Conservation (phyloP, 257 asterid genomes). For the Buddleja alternifolia region DNA sequence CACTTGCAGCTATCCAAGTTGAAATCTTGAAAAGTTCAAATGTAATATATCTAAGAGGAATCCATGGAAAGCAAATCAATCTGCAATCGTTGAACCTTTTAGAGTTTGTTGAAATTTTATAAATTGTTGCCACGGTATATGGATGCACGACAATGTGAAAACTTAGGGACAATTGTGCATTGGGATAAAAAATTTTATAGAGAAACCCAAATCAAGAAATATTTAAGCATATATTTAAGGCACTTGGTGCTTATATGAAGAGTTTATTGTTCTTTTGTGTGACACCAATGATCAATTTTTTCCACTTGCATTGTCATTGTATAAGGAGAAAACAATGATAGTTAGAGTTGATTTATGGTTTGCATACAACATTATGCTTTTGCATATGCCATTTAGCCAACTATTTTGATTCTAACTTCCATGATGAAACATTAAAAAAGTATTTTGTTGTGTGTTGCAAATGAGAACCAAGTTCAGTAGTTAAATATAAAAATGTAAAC, state of each 20-base stretch:
- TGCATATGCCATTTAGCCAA: no score
- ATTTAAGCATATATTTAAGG: no score
- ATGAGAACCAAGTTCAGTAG: neutral
- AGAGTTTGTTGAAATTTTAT: constrained; percentile 9
- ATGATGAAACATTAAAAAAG: no score
- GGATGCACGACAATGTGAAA: neutral
- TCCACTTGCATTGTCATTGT: neutral
- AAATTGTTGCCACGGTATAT: neutral
- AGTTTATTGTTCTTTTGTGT: constrained; percentile 1
- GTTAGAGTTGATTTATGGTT: constrained; percentile 9
- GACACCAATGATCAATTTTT: neutral
- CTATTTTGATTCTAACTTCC: no score
- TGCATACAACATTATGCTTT: neutral
- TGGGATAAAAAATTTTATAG: neutral
- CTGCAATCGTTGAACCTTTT: constrained; percentile 2
- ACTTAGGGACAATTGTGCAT: constrained; percentile 15
- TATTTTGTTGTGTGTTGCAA: constrained; percentile 6
- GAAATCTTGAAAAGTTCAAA: neutral
- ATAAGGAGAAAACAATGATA: constrained; percentile 2
- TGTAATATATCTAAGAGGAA: neutral
- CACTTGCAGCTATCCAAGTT: constrained; percentile 9
- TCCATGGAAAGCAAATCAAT: constrained; percentile 19
- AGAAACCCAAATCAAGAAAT: neutral
- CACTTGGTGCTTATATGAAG: no score
- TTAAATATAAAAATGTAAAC: constrained; percentile 5